These are phyloP conservation scores for Talaromyces nanjingensis DNA, from an alignment of 495 filamentous ascomycete genomes.

Conservation along the genomic window DNA sequence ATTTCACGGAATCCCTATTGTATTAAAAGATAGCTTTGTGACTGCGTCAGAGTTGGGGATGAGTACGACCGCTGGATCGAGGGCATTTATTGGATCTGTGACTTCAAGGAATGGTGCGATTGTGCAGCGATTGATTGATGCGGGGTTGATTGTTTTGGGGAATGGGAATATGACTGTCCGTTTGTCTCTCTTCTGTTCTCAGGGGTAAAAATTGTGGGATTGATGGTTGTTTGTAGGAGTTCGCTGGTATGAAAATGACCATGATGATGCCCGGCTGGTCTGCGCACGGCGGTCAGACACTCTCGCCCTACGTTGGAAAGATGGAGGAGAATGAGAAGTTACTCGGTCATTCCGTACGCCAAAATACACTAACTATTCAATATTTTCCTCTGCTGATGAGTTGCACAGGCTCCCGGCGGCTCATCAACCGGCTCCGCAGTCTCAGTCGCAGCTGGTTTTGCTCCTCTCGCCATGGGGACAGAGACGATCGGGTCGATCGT, in stretches of 20 bases:
- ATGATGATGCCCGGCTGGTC: conserved; percentile 27
- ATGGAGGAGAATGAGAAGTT: conserved; percentile 8
- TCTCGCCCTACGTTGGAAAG: conserved; percentile 33
- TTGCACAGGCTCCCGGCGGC: conserved; percentile 29
- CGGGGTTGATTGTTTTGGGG: conserved; percentile 40
- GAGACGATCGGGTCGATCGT: conserved; percentile 42
- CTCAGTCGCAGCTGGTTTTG: conserved; percentile 35
- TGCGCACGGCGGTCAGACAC: conserved; percentile 29
- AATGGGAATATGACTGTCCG: conserved; percentile 33
- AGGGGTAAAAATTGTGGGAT: not conserved
- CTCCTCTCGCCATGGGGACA: conserved; percentile 35
- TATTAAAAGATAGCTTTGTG: conserved; percentile 28
- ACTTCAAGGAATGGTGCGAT: conserved; percentile 10
- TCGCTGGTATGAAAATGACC: not conserved
- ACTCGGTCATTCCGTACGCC: not conserved
- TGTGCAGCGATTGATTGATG: conserved; percentile 20
- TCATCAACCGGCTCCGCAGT: conserved; percentile 46
- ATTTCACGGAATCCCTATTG: conserved; percentile 24
- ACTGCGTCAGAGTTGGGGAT: conserved; percentile 32
- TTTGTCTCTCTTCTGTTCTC: not conserved
- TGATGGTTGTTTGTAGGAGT: not conserved
- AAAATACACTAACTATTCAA: no score
- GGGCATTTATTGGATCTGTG: conserved; percentile 16
- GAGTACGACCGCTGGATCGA: conserved; percentile 40
- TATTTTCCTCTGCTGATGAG: not conserved